Evolutionary conservation across 2,329 filamentous ascomycete genomes (phyloP), one percentile per base, ranked within the genome.

Genomic region (Aureobasidium sp.): DNA sequence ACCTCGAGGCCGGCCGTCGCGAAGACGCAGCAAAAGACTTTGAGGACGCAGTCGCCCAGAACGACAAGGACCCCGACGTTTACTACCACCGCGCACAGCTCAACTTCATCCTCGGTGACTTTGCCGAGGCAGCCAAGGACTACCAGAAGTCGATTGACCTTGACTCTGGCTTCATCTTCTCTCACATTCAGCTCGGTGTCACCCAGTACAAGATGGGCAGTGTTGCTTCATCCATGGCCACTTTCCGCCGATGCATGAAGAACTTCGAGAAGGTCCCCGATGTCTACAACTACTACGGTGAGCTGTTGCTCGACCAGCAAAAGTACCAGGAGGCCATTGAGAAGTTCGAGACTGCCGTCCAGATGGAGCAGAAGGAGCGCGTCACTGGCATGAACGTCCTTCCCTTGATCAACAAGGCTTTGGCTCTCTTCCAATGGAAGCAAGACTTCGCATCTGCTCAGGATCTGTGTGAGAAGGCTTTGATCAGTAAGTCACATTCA

Each of bases 121-220:
- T 96, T 69, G 86, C 88, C 62, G 90, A 95, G 68, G 94, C 94
- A 5, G 92, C 94, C 64, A 96, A 95, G 80, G 94, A 99, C 79
- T 99, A 99, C 80, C 94, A 99, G 76, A 97, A 96, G 79, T 97
- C 94, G 2, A 99, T 99, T 71, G 94, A 99, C 70, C 84, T 99
- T 34, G 94, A 99, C 80, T 84, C 86, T 69, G 87, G 90, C 68
- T 99, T 99, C 77, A 99, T 99, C 79, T 99, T 96, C 84, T 97
- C 93, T 8, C 94, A 99, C 79, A 99, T 99, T 71, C 94, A 99
- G 78, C 89, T 99, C 47, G 94, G 94, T 75, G 94, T 99, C 58
- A 99, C 94, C 55, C 94, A 99, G 78, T 99, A 99, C 82, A 99
- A 99, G 87, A 95, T 97, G 89, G 94, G 94, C 68, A 96, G 91